Evolutionary conservation across 2,329 filamentous ascomycete genomes (phyloP).

Genomic region (Ophiocordyceps australis): DNA sequence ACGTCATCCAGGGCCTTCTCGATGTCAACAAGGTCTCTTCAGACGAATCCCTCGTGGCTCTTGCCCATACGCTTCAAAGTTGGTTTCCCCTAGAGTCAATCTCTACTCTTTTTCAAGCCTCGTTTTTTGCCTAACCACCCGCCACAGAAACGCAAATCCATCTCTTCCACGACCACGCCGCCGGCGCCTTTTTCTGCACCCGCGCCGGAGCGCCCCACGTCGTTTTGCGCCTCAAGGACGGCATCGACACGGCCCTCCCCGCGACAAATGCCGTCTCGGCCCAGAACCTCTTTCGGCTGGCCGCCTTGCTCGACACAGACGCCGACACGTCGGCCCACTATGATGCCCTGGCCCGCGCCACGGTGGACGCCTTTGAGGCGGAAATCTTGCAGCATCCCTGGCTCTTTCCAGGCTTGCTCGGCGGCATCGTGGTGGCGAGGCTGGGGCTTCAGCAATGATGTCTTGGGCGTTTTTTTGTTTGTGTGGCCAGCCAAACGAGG

Average conservation of each 20-base stretch:
- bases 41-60: constrained; percentile 56
- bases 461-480: constrained; percentile 1
- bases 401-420: constrained; percentile 69
- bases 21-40: constrained; percentile 73
- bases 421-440: constrained; percentile 54
- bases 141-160: constrained; percentile 48
- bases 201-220: constrained; percentile 42
- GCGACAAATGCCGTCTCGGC: constrained; percentile 81
- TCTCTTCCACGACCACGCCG: constrained; percentile 57
- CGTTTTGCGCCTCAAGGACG: constrained; percentile 80
- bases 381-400: constrained; percentile 90
- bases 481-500: too few species aligned
- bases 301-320: constrained; percentile 47
- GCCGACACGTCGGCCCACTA: constrained; percentile 50
- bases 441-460: constrained; percentile 49
- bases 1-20: constrained; percentile 64
- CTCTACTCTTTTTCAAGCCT: neutral
- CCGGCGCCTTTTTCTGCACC: constrained; percentile 59
- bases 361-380: constrained; percentile 71
- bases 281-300: constrained; percentile 69
- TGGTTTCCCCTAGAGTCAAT: constrained; percentile 8
- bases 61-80: constrained; percentile 69
- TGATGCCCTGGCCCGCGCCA: constrained; percentile 47
- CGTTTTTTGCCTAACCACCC: neutral
- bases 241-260: constrained; percentile 83